Percentiles rank a stretch among this genome's conserved stretches.
These are phyloP conservation scores for Cichorium intybus DNA, from an alignment of 140 eudicot species.

Conservation along the genomic window DNA sequence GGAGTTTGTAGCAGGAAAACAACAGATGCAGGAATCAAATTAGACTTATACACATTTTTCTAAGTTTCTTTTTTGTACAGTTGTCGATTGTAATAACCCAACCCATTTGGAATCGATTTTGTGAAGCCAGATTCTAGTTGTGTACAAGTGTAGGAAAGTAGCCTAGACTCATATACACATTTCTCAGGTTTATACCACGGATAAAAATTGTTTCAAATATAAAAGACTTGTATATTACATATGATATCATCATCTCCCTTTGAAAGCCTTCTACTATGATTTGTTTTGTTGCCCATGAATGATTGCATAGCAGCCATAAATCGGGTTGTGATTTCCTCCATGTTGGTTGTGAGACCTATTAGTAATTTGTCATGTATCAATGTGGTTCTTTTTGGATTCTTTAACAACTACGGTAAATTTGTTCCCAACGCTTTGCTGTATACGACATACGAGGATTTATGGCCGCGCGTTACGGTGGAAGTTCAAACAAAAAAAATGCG, in stretches of 20 bases:
- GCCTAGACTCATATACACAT: conserved; percentile 18
- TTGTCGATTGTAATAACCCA: conserved; percentile 10
- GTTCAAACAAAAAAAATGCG: no score
- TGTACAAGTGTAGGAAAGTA: conserved; percentile 28
- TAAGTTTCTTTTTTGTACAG: conserved; percentile 15
- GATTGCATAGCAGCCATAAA: no score
- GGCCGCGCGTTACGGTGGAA: no score
- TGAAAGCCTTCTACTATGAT: background rate
- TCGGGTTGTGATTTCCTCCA: no score
- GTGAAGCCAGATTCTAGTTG: conserved; percentile 10
- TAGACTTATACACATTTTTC: no score
- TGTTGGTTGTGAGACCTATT: no score
- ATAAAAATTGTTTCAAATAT: background rate
- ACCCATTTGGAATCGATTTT: conserved; percentile 8
- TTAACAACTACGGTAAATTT: no score
- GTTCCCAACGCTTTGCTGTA: no score
- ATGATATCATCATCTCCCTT: background rate
- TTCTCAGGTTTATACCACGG: background rate
- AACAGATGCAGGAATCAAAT: conserved; percentile 17
- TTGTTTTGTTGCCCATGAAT: background rate
- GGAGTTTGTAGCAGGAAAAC: conserved; percentile 56
- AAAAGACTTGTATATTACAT: background rate
- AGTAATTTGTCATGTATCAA: no score
- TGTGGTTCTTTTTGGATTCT: no score
- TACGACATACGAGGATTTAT: no score